Base-by-base conservation (phyloP, 139 green algal species). In the Chlamydomonas sp. region DNA sequence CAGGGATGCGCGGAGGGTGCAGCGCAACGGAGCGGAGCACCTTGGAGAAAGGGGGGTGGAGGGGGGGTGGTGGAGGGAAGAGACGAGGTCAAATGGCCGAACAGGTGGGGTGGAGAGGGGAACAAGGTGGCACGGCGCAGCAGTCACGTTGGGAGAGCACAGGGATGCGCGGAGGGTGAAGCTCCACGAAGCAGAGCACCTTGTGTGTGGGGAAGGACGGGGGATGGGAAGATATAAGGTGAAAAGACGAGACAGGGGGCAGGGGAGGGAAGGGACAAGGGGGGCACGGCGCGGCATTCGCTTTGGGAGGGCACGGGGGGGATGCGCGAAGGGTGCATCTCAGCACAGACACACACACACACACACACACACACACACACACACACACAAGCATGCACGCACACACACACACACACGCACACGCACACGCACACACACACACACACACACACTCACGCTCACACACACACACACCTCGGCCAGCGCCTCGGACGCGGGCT, bases 141-240 rank as follows among this genome's bases (percentile, higher is more conserved):
- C 89, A 1, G 92, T 96, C 24, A 97, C 92, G 78, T 97, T 97
- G 69, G n/a, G 82, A 92, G 65, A 90, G 85, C 3, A 95, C 85
- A 0, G 90, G 85, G 35, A 96, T 86, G 33, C 80, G 73, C 0
- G 92, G 90, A 6, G 88, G 60, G 0, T 72, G 49, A 61, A 96
- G 79, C 0, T 57, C 81, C 24, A 95, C 85, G 10, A 71, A 61
- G 2, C 61, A 49, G 29, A 96, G 82, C 6, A 76, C 91, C 81
- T 91, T n/a, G 36, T 5, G 29, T 6, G 35, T 5, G n/a, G n/a
- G n/a, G n/a, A n/a, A n/a, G n/a, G n/a, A n/a, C n/a, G n/a, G n/a
- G n/a, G n/a, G n/a, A n/a, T n/a, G n/a, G 8, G 33, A 2, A 34
- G 2, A 67, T 2, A 43, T 24, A 31, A 62, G 6, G 47, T 57